These are phyloP conservation scores for Tremella yokohamensis DNA, from an alignment of 768 basidiomycete species.

Conservation along the genomic window DNA sequence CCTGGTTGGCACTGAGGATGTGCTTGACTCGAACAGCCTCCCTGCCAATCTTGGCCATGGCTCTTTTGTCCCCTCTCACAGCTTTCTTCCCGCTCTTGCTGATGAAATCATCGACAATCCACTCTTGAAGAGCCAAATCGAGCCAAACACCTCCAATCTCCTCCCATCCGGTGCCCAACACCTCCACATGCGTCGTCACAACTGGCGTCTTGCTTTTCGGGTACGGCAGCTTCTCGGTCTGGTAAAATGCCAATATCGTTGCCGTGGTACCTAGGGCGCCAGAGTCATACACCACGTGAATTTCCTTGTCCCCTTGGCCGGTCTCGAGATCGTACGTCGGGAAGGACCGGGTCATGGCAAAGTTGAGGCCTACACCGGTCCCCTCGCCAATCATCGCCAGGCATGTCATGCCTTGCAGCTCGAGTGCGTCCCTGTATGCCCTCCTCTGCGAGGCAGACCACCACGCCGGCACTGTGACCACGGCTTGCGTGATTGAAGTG, in stretches of 20 bases:
- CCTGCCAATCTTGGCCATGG: conserved; percentile 90
- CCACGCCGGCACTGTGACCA: conserved; percentile 85
- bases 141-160: conserved; percentile 76
- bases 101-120: conserved; percentile 73
- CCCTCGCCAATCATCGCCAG: conserved; percentile 88
- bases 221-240: conserved; percentile 37
- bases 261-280: conserved; percentile 63
- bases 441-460: conserved; percentile 88
- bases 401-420: conserved; percentile 79
- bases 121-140: conserved; percentile 74
- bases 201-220: conserved; percentile 50
- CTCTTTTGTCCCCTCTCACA: conserved; percentile 69
- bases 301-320: conserved; percentile 57
- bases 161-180: conserved; percentile 80
- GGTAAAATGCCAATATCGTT: conserved; percentile 49
- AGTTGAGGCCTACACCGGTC: conserved; percentile 79
- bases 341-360: conserved; percentile 93
- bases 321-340: conserved; percentile 50
- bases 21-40: conserved; percentile 87
- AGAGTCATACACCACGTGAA: conserved; percentile 87
- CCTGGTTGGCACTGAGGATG: conserved; percentile 87
- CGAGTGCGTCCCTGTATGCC: conserved; percentile 85
- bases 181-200: conserved; percentile 66
- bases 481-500: conserved; percentile 75
- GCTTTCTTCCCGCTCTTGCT: conserved; percentile 54